Percentiles rank a stretch among this genome's conserved stretches.
Evolutionary conservation across 441 rosid genomes (phyloP).

Genomic region (Dalechampia spathulata): DNA sequence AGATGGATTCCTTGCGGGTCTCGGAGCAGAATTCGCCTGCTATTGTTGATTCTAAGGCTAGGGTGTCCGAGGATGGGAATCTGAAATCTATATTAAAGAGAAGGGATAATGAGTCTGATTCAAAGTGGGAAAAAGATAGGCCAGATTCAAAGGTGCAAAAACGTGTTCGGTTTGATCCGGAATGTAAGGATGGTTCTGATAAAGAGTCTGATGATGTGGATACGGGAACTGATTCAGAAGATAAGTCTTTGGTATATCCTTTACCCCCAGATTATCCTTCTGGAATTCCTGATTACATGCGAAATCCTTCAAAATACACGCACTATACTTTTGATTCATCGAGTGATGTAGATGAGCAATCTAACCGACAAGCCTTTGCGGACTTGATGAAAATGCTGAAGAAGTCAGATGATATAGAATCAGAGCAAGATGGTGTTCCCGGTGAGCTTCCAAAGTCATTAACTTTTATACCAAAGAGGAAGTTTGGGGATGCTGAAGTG

Average conservation of each 20-base stretch:
- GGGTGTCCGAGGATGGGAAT: conserved; percentile 27
- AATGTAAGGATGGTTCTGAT: conserved; percentile 22
- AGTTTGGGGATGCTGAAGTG: conserved; percentile 22
- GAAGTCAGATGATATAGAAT: conserved; percentile 29
- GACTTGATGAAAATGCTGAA: conserved; percentile 55
- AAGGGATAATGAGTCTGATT: conserved; percentile 39
- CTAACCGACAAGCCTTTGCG: conserved; percentile 63
- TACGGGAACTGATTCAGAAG: conserved; percentile 27
- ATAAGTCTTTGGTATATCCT: conserved; percentile 15
- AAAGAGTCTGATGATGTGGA: conserved; percentile 24
- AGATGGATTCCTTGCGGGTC: conserved; percentile 50
- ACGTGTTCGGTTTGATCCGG: conserved; percentile 78
- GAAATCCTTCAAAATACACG: conserved; percentile 75
- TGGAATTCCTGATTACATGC: conserved; percentile 70
- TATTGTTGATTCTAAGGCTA: conserved; percentile 4
- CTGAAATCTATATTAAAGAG: conserved; percentile 74
- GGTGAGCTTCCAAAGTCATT: conserved; percentile 47
- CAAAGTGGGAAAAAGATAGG: conserved; percentile 19
- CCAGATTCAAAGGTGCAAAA: conserved; percentile 49
- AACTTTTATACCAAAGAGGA: conserved; percentile 63
- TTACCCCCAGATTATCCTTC: conserved; percentile 33
- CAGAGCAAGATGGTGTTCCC: conserved; percentile 27
- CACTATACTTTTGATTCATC: conserved; percentile 55
- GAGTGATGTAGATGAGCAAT: conserved; percentile 55
- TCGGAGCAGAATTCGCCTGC: conserved; percentile 27